Evolutionary conservation across 73 alveolate species (phyloP).

Genomic region (Tetrahymena thermophila): DNA sequence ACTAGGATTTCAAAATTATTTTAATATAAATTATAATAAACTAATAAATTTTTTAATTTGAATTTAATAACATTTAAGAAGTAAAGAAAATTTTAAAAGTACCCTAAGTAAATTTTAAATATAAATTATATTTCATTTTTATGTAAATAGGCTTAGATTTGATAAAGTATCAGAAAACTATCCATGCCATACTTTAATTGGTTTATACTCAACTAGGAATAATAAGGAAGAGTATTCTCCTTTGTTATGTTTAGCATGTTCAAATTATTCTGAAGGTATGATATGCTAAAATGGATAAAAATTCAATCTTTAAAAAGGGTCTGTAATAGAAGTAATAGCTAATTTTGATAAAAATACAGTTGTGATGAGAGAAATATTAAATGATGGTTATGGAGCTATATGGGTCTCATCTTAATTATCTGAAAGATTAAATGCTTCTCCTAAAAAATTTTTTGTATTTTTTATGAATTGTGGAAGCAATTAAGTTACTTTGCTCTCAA

Average conservation of each 20-base stretch:
- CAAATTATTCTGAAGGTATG: background rate
- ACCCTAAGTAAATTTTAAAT: no score
- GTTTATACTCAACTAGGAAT: background rate
- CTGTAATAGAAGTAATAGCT: background rate
- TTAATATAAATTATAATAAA: no score
- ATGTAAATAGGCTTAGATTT: background rate
- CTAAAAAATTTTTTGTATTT: background rate
- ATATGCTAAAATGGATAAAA: background rate
- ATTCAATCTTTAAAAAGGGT: background rate
- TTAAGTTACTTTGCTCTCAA: background rate
- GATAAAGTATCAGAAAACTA: background rate
- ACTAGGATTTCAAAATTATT: no score
- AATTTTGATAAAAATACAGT: background rate
- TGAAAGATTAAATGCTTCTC: background rate
- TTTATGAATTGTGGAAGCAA: background rate
- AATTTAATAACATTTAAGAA: no score
- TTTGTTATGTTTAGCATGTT: background rate
- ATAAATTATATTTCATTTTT: no score
- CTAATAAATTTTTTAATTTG: no score
- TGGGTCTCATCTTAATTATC: background rate
- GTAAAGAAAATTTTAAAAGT: no score
- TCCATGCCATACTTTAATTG: background rate
- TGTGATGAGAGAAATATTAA: background rate
- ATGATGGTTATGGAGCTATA: background rate
- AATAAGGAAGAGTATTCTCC: background rate